Evolutionary conservation across 2,329 filamentous ascomycete species (phyloP), one percentile per base, ranked within the genome.

Genomic region (Talaromyces piceae): DNA sequence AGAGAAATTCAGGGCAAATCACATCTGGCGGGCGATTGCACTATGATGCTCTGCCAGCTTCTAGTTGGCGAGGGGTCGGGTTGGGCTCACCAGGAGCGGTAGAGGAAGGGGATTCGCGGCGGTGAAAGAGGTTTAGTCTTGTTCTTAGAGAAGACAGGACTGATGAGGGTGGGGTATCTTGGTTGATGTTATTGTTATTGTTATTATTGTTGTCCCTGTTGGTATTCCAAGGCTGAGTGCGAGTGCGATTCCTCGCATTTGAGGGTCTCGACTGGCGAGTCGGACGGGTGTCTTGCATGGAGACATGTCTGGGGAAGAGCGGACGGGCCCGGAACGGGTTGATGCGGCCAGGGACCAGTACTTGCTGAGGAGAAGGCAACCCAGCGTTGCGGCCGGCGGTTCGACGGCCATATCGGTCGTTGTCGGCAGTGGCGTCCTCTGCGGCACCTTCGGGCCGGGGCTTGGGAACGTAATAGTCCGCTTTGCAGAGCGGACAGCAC

Each of bases 401-500:
- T 54, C 59, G 64, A 56, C 63, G 67, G 41, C 61, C 59, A 49
- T 59, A 53, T 53, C 67, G 64, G 45, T 67, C 70, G 46, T 56
- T 54, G 37, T 61, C 61, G 37, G 62, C 46, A 9, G 55, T 47
- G 16, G 56, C 47, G 43, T 65, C 67, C 41, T 58, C 52, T 43
- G 33, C 33, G 20, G 33, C 16, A 47, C 71, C 76, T 55, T 83
- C 81, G 3, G 87, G 77, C 13, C 89, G 86, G 47, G 90, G 88
- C 71, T 97, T 97, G 0, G 93, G 91, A 2, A 89, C 85, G 68
- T 95, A 97, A 69, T 97, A 98, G 65, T 98, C 93, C 37, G 91
- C 88, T 73, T 98, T 98, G 77, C 93, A 98, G 5, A 98, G 83
- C 5, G 93, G 93, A 67, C 93, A 98, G 74, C 91, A 97, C 23